Conservation (phyloP, 805 yeast genomes). For the Wickerhamomyces strasburgensis region DNA sequence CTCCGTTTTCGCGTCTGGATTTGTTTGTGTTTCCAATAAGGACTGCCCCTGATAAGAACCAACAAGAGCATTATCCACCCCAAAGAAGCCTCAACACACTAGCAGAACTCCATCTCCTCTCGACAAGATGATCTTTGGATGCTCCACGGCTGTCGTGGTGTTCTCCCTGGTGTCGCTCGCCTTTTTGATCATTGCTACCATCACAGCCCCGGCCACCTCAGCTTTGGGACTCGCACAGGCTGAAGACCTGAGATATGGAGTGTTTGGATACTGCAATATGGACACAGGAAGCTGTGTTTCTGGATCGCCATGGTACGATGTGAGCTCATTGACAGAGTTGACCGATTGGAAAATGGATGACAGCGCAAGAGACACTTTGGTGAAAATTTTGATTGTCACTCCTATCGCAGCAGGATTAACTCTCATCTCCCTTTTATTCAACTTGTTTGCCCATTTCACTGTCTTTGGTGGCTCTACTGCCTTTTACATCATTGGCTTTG, state of each 20-base stretch:
- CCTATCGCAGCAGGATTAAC: constrained; percentile 68
- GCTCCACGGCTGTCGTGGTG: constrained; percentile 37
- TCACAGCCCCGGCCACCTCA: constrained; percentile 55
- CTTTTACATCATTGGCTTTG: constrained; percentile 38
- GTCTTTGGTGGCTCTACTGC: constrained; percentile 23
- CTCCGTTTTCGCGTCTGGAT: background rate
- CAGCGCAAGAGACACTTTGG: constrained; percentile 45
- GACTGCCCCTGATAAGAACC: too few relatives aligned
- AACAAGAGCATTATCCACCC: background rate
- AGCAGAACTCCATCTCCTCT: background rate
- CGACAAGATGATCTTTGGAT: constrained; percentile 36
- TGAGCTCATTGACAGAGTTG: constrained; percentile 27
- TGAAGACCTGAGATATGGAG: constrained; percentile 47
- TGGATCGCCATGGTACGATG: constrained; percentile 36
- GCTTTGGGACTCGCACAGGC: constrained; percentile 47
- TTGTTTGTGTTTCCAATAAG: background rate
- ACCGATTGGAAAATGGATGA: constrained; percentile 46
- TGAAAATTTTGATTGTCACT: constrained; percentile 49
- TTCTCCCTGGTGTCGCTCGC: constrained; percentile 53
- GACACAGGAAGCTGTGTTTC: constrained; percentile 35
- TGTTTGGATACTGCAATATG: constrained; percentile 56
- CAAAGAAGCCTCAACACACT: background rate
- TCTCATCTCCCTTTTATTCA: constrained; percentile 38
- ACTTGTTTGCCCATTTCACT: constrained; percentile 29
- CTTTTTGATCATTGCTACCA: constrained; percentile 53